Evolutionary conservation across 306 rosid genomes (phyloP).

Genomic region (Trifolium repens): DNA sequence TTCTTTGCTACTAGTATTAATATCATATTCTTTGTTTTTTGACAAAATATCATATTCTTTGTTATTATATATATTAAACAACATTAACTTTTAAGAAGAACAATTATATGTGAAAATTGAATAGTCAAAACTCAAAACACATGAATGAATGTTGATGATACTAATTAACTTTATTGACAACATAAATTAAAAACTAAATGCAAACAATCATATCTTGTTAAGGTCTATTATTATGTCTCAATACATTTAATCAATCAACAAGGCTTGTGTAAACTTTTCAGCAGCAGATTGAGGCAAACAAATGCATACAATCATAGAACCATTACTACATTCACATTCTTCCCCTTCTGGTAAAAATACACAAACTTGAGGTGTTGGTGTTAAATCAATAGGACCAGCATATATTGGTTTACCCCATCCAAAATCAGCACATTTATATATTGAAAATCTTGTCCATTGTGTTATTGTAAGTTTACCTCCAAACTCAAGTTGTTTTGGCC

Average conservation of each 20-base stretch:
- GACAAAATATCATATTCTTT: too few species aligned
- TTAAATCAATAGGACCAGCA: slow-evolving; percentile 91
- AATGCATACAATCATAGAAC: slow-evolving; percentile 76
- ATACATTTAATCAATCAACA: slow-evolving; percentile 41
- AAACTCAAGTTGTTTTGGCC: slow-evolving; percentile 80
- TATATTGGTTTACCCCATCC: slow-evolving; percentile 88
- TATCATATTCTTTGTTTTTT: too few species aligned
- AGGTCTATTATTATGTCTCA: slow-evolving; percentile 14
- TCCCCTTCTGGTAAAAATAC: slow-evolving; percentile 79
- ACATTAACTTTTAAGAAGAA: not conserved
- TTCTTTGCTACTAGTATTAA: too few species aligned
- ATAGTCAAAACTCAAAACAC: not conserved
- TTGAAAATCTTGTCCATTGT: slow-evolving; percentile 91
- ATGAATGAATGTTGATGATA: not conserved
- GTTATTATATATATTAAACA: not conserved
- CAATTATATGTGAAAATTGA: not conserved
- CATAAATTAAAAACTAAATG: not conserved
- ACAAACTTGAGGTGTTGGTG: slow-evolving; percentile 95
- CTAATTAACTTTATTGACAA: not conserved
- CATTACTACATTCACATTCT: slow-evolving; percentile 45
- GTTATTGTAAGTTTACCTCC: slow-evolving; percentile 87
- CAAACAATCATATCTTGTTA: not conserved
- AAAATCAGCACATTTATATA: slow-evolving; percentile 77
- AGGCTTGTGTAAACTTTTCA: slow-evolving; percentile 53
- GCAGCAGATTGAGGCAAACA: slow-evolving; percentile 82